phyloP scores from a whole-genome alignment of 148 eudicot species.

The Rhododendron henanense region DNA sequence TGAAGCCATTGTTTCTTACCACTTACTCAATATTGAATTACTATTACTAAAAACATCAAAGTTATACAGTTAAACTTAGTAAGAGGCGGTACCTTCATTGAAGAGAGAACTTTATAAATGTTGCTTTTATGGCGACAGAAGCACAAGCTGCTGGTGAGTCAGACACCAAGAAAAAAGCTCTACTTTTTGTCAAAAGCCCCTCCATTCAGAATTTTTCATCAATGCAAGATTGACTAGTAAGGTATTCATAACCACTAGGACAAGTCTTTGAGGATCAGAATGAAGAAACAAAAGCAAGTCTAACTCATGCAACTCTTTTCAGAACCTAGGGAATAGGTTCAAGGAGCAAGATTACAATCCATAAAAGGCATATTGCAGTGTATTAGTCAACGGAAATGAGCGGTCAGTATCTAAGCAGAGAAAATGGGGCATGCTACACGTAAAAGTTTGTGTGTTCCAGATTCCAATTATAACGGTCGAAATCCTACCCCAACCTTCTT shows the following conservation, averaged over 20 bases:
- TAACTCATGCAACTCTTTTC: neutral
- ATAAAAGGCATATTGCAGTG: neutral
- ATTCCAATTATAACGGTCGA: neutral
- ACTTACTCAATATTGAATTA: too few relatives aligned
- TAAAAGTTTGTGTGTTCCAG: neutral
- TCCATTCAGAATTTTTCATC: constrained; percentile 3
- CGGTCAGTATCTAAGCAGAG: neutral
- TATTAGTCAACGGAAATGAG: constrained; percentile 4
- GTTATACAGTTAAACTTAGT: neutral
- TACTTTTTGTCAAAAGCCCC: constrained; percentile 2
- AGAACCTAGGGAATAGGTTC: neutral
- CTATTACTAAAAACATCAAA: neutral
- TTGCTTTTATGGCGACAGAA: constrained; percentile 20
- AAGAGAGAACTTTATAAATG: neutral
- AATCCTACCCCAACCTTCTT: neutral
- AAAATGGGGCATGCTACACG: neutral
- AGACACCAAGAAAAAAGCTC: constrained; percentile 5
- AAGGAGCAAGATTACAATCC: constrained; percentile 3
- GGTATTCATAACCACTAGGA: neutral
- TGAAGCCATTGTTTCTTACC: too few relatives aligned
- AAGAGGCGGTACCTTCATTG: constrained; percentile 2
- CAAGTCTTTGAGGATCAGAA: constrained; percentile 4
- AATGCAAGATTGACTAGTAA: constrained; percentile 8
- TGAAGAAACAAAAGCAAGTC: constrained; percentile 5
- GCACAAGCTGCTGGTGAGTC: constrained; percentile 19